Percentiles rank a stretch among this genome's conserved stretches.
phyloP scores from a whole-genome alignment of 2,329 filamentous ascomycete genomes.

The Nothopassalora personata region DNA sequence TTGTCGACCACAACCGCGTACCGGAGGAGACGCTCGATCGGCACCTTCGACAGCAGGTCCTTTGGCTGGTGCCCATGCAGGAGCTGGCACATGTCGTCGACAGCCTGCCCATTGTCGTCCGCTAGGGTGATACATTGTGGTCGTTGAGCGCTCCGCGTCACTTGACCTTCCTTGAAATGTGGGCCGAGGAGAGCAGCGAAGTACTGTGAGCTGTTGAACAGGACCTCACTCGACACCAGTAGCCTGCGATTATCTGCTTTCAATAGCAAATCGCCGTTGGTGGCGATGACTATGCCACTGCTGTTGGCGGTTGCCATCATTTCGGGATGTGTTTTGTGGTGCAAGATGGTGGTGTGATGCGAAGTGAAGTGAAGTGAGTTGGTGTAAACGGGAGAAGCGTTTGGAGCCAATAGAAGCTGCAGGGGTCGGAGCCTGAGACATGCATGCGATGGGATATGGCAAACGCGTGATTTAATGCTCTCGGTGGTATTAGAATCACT shows the following conservation, averaged over 20 bases:
- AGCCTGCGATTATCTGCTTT: background rate
- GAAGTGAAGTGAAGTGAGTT: too few relatives aligned
- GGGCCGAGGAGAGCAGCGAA: constrained; percentile 2
- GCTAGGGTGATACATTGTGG: background rate
- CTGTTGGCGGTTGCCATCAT: background rate
- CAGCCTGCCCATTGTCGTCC: background rate
- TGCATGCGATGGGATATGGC: too few relatives aligned
- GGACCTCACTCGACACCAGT: constrained; percentile 1
- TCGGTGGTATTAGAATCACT: too few relatives aligned
- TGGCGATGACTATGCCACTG: background rate
- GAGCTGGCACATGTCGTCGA: background rate
- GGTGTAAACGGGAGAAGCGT: too few relatives aligned
- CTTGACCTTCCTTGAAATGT: constrained; percentile 5
- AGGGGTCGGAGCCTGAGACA: too few relatives aligned
- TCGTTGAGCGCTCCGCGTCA: background rate
- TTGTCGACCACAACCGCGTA: background rate
- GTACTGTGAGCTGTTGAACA: background rate
- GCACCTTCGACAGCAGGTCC: background rate
- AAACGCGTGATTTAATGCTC: too few relatives aligned
- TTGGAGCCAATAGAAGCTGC: too few relatives aligned
- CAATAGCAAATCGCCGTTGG: constrained; percentile 1
- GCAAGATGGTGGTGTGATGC: too few relatives aligned
- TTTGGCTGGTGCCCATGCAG: background rate
- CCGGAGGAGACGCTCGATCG: background rate
- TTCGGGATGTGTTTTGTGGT: background rate